These are phyloP conservation scores for Mortierella sp. DNA, from an alignment of 371 early-diverging fungal species.

Conservation along the genomic window DNA sequence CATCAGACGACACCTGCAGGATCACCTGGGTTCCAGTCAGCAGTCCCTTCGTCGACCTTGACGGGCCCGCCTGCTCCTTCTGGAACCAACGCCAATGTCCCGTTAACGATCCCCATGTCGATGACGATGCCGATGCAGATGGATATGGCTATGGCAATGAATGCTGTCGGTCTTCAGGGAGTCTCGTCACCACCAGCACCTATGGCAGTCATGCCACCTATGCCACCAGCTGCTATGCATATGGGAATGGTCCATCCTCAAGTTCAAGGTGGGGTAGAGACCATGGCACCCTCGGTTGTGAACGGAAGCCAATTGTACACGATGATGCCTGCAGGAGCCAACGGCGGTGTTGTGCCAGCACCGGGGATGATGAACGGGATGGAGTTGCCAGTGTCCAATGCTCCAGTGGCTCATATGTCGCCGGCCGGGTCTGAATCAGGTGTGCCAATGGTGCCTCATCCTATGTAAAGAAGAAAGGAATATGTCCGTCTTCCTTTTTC, in stretches of 20 bases:
- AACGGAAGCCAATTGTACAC: slow-evolving; percentile 7
- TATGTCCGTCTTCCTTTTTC: background rate
- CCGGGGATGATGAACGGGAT: slow-evolving; percentile 4
- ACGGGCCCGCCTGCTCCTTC: background rate
- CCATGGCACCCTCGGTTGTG: background rate
- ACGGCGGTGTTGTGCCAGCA: background rate
- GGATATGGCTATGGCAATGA: slow-evolving; percentile 20
- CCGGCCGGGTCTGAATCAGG: background rate
- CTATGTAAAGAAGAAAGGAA: background rate
- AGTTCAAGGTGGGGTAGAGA: background rate
- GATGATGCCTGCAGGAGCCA: slow-evolving; percentile 7
- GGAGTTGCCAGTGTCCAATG: background rate
- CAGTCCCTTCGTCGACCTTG: slow-evolving; percentile 11
- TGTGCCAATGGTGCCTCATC: background rate
- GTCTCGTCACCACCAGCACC: slow-evolving; percentile 25
- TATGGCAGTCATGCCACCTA: background rate
- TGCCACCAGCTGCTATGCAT: slow-evolving; percentile 4
- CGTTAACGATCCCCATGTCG: slow-evolving; percentile 14
- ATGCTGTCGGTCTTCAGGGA: slow-evolving; percentile 13
- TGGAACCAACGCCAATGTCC: background rate
- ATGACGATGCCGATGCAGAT: slow-evolving; percentile 30
- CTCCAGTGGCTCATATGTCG: background rate
- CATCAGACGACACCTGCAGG: slow-evolving; percentile 21
- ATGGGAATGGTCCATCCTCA: background rate
- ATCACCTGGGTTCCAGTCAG: slow-evolving; percentile 26